These are phyloP conservation scores for Kluyveromyces sp. DNA, from an alignment of 1,139 yeast species.

Conservation along the genomic window DNA sequence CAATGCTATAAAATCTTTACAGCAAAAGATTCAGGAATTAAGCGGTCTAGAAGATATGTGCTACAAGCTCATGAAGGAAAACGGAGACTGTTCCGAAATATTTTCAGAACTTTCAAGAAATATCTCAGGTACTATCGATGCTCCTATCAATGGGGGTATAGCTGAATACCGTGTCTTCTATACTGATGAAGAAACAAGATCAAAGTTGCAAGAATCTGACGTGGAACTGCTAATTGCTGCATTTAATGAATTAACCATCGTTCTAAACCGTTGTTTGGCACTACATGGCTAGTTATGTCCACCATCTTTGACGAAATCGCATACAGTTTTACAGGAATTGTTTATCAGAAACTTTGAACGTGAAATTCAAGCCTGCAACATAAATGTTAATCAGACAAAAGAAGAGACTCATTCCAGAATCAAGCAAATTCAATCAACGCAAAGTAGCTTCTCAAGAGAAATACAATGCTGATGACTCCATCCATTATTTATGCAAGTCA, in stretches of 20 bases:
- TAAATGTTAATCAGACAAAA: slow-evolving; percentile 19
- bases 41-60: slow-evolving; percentile 60
- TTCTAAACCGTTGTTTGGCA: slow-evolving; percentile 58
- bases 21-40: slow-evolving; percentile 64
- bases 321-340: slow-evolving; percentile 55
- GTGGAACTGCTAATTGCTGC: slow-evolving; percentile 48
- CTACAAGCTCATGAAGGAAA: slow-evolving; percentile 48
- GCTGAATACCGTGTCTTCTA: slow-evolving; percentile 74
- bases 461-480: not conserved
- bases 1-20: slow-evolving; percentile 66
- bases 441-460: slow-evolving; percentile 3
- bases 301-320: slow-evolving; percentile 46
- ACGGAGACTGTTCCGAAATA: slow-evolving; percentile 41
- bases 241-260: slow-evolving; percentile 61
- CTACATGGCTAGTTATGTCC: slow-evolving; percentile 67
- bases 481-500: slow-evolving; percentile 1
- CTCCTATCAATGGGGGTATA: slow-evolving; percentile 91
- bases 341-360: slow-evolving; percentile 60
- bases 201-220: slow-evolving; percentile 38
- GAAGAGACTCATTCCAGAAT: slow-evolving; percentile 11
- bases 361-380: slow-evolving; percentile 42
- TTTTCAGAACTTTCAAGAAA: slow-evolving; percentile 69
- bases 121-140: slow-evolving; percentile 80
- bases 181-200: slow-evolving; percentile 33
- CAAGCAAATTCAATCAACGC: slow-evolving; percentile 4